Evolutionary conservation across 352 stramenopile genomes (phyloP).

Genomic region (Saprolegnia parasitica): DNA sequence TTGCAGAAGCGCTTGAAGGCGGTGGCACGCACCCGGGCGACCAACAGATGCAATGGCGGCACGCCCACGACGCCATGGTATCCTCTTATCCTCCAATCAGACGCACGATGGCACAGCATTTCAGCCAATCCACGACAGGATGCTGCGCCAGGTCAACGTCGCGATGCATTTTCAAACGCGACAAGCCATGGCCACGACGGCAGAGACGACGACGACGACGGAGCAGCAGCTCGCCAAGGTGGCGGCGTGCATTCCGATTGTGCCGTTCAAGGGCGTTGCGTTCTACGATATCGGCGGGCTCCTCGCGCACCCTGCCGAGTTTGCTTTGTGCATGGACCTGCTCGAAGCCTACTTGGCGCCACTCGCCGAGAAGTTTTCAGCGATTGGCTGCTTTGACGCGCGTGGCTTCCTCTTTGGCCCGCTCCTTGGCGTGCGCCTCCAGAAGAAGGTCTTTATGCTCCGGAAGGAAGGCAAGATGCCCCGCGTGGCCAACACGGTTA

Average conservation of each 20-base stretch:
- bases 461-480: conserved; percentile 97
- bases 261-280: conserved; percentile 94
- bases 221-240: conserved; percentile 37
- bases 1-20: too few species aligned
- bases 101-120: too few species aligned
- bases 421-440: conserved; percentile 90
- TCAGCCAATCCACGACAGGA: too few species aligned
- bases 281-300: conserved; percentile 98
- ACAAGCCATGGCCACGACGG: too few species aligned
- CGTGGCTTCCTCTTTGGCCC: conserved; percentile 96
- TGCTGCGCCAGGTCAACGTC: too few species aligned
- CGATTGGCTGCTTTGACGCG: conserved; percentile 93
- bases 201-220: not conserved
- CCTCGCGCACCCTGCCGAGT: conserved; percentile 79
- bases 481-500: conserved; percentile 85
- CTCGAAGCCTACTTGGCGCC: conserved; percentile 69
- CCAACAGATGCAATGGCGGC: too few species aligned
- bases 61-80: too few species aligned
- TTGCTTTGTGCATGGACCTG: conserved; percentile 91
- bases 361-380: conserved; percentile 54
- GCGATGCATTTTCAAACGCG: not conserved
- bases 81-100: too few species aligned
- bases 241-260: conserved; percentile 90
- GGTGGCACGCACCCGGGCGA: too few species aligned
- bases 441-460: conserved; percentile 98